Conservation (phyloP, 441 rosid species). For the Biscutella laevigata region DNA sequence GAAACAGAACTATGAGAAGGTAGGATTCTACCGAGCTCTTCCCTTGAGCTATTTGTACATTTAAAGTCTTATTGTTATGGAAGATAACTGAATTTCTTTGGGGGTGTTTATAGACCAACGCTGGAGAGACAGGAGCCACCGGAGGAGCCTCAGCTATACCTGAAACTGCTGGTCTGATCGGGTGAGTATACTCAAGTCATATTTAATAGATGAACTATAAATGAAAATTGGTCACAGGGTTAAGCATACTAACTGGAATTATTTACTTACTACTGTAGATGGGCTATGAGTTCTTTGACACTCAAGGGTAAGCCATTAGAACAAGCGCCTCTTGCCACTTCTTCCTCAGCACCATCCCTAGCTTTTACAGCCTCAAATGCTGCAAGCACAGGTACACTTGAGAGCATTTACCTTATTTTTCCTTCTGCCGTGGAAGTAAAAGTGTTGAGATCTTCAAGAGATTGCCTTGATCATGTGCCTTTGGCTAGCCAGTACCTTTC, state of each 20-base stretch:
- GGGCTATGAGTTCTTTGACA: slow-evolving; percentile 99
- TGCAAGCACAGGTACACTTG: slow-evolving; percentile 58
- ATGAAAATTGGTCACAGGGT: neutral
- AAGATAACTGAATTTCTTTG: neutral
- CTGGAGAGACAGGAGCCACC: slow-evolving; percentile 48
- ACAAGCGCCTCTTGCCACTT: slow-evolving; percentile 61
- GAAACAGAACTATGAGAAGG: slow-evolving; percentile 85
- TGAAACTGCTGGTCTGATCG: slow-evolving; percentile 84
- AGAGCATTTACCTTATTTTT: neutral
- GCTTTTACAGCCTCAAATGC: slow-evolving; percentile 48
- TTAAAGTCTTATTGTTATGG: neutral
- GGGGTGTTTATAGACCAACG: slow-evolving; percentile 39
- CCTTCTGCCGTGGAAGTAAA: slow-evolving; percentile 1
- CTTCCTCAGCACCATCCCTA: slow-evolving; percentile 39
- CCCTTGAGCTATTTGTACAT: neutral
- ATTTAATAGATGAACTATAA: neutral
- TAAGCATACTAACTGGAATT: slow-evolving; percentile 4
- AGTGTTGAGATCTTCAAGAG: neutral
- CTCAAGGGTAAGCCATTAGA: slow-evolving; percentile 87
- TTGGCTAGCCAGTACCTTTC: neutral
- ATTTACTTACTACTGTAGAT: slow-evolving; percentile 36
- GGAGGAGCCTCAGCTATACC: slow-evolving; percentile 68
- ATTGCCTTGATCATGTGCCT: no score
- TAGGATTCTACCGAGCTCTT: slow-evolving; percentile 22
- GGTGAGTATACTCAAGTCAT: slow-evolving; percentile 42